phyloP scores from a whole-genome alignment of 2,329 filamentous ascomycete species.

The Graphilbum ipis-grandicollis region DNA sequence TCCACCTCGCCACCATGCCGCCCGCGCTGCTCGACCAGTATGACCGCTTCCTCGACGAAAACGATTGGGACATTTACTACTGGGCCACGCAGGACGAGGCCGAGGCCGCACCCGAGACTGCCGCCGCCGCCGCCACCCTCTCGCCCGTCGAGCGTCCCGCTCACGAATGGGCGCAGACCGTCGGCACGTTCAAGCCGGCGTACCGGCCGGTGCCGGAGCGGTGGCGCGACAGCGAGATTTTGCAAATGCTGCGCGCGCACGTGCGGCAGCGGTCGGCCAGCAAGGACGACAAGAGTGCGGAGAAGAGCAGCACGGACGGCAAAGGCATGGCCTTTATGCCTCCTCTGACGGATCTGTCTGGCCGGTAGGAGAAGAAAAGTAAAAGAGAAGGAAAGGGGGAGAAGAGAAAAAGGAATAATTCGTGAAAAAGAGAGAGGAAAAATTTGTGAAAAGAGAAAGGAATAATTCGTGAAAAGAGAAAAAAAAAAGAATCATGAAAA shows the following conservation, averaged over 20 bases:
- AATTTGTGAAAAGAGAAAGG: slow-evolving; percentile 1
- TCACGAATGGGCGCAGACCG: slow-evolving; percentile 93
- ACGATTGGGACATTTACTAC: slow-evolving; percentile 99
- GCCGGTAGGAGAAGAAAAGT: too few relatives aligned
- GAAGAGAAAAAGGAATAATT: not conserved
- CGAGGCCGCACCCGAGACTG: not conserved
- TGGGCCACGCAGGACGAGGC: slow-evolving; percentile 74
- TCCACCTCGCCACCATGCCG: slow-evolving; percentile 59
- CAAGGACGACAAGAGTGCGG: slow-evolving; percentile 23
- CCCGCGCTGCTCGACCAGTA: slow-evolving; percentile 61
- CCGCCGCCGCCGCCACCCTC: slow-evolving; percentile 11
- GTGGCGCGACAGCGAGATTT: slow-evolving; percentile 71
- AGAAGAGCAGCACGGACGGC: slow-evolving; percentile 17
- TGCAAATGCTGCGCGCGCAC: slow-evolving; percentile 62
- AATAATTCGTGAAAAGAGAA: not conserved
- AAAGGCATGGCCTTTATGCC: slow-evolving; percentile 43
- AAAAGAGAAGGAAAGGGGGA: not conserved
- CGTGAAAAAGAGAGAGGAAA: not conserved
- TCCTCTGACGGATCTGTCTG: slow-evolving; percentile 15
- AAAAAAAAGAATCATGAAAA: not conserved
- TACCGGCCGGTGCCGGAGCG: slow-evolving; percentile 77
- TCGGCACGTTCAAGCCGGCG: slow-evolving; percentile 84
- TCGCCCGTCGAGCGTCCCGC: slow-evolving; percentile 17
- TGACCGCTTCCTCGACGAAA: slow-evolving; percentile 90
- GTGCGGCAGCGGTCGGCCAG: slow-evolving; percentile 54